A percentile compares a stretch with the other conserved stretches of the same genome.
These are phyloP conservation scores for Prunus fruticosa DNA, from an alignment of 306 rosid genomes.

Conservation along the genomic window DNA sequence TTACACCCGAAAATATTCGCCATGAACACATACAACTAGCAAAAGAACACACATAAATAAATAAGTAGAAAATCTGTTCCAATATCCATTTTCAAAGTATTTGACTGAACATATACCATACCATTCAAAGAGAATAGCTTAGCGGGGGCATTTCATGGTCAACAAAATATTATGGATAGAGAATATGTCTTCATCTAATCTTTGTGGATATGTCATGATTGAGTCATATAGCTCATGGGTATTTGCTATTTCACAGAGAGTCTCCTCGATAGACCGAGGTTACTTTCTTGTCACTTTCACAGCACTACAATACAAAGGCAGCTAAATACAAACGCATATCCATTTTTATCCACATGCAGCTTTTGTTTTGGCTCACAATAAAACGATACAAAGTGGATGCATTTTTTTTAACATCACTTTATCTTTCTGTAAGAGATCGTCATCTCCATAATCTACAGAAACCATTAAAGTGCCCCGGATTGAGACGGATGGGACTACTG, in stretches of 20 bases:
- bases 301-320: background rate
- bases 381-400: background rate
- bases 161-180: background rate
- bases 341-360: background rate
- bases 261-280: background rate
- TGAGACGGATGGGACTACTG: background rate
- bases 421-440: background rate
- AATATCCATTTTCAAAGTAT: background rate
- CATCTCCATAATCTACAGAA: background rate
- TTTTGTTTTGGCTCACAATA: background rate
- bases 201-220: background rate
- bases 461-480: background rate
- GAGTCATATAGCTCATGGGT: background rate
- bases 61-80: no score
- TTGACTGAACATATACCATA: background rate
- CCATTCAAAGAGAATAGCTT: no score
- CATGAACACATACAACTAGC: no score
- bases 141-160: background rate
- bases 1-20: no score
- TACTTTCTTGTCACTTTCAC: background rate
- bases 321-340: background rate
- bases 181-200: background rate
- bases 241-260: background rate
- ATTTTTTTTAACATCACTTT: background rate
- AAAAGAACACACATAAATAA: no score